Conservation (phyloP, 345 rosid species). For the Linum trigynum region DNA sequence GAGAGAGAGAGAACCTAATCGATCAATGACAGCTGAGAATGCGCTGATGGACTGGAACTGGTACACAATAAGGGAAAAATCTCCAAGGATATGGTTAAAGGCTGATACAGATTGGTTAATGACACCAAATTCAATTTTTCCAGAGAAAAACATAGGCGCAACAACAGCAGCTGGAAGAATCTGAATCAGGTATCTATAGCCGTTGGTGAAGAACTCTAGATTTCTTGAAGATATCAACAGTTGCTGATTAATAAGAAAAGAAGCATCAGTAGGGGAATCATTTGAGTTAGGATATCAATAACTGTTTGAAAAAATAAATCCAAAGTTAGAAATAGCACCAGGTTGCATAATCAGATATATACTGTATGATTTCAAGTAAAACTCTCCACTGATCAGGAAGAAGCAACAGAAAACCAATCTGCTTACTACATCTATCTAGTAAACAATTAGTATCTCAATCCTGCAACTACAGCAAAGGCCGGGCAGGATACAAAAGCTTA, state of each 20-base stretch:
- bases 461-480: background rate
- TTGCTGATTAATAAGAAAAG: slow-evolving; percentile 41
- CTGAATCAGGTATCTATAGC: slow-evolving; percentile 93
- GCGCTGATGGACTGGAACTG: slow-evolving; percentile 97
- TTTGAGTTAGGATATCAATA: background rate
- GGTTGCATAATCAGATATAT: background rate
- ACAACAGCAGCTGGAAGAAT: slow-evolving; percentile 96
- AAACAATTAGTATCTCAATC: background rate
- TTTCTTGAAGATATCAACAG: slow-evolving; percentile 87
- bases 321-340: background rate
- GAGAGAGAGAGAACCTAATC: slow-evolving; percentile 53
- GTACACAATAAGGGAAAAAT: slow-evolving; percentile 80
- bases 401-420: background rate
- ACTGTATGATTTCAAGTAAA: background rate
- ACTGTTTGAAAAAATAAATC: background rate
- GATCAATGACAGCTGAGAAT: slow-evolving; percentile 94
- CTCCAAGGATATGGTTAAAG: slow-evolving; percentile 91
- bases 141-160: slow-evolving; percentile 97
- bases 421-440: background rate
- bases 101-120: slow-evolving; percentile 96
- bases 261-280: slow-evolving; percentile 1
- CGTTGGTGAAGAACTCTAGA: slow-evolving; percentile 90
- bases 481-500: background rate
- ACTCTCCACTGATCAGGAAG: background rate
- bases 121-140: slow-evolving; percentile 97